These are phyloP conservation scores for Sclerotiophoma versabilis DNA, from an alignment of 2,329 filamentous ascomycete genomes.

Conservation along the genomic window DNA sequence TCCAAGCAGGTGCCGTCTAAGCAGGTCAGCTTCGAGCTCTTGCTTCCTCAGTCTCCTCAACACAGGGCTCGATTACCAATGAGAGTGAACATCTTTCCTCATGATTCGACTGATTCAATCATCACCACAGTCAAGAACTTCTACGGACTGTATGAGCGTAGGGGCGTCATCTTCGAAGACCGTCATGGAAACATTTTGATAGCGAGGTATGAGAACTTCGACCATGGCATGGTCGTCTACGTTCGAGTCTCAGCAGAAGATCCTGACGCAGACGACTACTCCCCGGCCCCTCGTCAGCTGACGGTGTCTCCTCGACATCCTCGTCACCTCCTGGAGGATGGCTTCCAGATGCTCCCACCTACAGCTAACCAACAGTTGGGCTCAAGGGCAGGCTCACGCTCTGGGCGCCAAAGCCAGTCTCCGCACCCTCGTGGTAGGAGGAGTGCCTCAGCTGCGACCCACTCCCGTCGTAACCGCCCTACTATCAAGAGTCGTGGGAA, in stretches of 20 bases:
- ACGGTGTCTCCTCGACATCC: constrained; percentile 59
- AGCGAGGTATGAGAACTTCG: constrained; percentile 94
- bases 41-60: constrained; percentile 72
- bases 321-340: constrained; percentile 67
- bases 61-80: constrained; percentile 80
- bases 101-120: constrained; percentile 97
- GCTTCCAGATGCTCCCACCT: constrained; percentile 69
- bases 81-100: constrained; percentile 88
- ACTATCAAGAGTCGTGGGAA: constrained; percentile 71
- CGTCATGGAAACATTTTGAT: constrained; percentile 88
- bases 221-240: constrained; percentile 89
- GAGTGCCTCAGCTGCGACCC: constrained; percentile 78
- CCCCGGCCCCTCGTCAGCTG: constrained; percentile 56
- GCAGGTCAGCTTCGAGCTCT: constrained; percentile 80
- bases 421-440: constrained; percentile 74
- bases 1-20: constrained; percentile 59
- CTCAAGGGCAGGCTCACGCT: constrained; percentile 72
- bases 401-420: constrained; percentile 78
- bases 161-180: constrained; percentile 95
- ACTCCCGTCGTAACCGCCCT: constrained; percentile 66
- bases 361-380: constrained; percentile 68
- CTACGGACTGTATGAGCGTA: constrained; percentile 86
- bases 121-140: constrained; percentile 99
- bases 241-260: constrained; percentile 78
- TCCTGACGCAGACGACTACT: constrained; percentile 56